Evolutionary conservation across 2,329 filamentous ascomycete genomes (phyloP).

Genomic region (Penicillium hesseltinei): DNA sequence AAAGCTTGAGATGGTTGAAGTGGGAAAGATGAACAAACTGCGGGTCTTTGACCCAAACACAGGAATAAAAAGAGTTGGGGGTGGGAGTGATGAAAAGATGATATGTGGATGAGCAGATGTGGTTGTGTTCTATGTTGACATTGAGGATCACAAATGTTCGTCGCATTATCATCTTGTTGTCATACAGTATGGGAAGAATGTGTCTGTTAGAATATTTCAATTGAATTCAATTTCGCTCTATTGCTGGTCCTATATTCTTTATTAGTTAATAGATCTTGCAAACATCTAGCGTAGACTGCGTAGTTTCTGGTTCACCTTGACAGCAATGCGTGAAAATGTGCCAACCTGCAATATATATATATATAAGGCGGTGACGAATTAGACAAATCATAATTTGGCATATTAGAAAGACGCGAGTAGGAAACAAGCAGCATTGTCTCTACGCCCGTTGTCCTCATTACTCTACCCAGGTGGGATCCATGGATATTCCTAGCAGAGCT

Average conservation of each 20-base stretch:
- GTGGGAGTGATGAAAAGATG: too few species aligned
- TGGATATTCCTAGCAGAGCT: neutral
- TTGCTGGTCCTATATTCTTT: neutral
- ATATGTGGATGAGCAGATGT: neutral
- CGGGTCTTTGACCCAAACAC: neutral
- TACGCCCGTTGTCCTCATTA: too few species aligned
- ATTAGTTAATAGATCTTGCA: neutral
- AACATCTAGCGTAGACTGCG: neutral
- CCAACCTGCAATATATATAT: neutral
- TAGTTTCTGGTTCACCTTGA: neutral
- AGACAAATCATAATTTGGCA: neutral
- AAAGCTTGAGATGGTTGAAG: too few species aligned
- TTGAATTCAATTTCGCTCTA: neutral
- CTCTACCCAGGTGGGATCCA: too few species aligned
- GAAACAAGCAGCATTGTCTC: neutral
- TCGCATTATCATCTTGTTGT: neutral
- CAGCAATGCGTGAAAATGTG: neutral
- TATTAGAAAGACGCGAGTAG: neutral
- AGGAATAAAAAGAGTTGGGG: neutral
- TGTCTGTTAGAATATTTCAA: neutral
- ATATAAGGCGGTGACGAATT: neutral
- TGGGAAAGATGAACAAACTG: too few species aligned
- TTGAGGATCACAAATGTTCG: neutral
- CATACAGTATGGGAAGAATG: neutral
- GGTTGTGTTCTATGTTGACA: neutral